Evolutionary conservation across 2,329 filamentous ascomycete genomes (phyloP).

Genomic region (Neofusicoccum sp.): DNA sequence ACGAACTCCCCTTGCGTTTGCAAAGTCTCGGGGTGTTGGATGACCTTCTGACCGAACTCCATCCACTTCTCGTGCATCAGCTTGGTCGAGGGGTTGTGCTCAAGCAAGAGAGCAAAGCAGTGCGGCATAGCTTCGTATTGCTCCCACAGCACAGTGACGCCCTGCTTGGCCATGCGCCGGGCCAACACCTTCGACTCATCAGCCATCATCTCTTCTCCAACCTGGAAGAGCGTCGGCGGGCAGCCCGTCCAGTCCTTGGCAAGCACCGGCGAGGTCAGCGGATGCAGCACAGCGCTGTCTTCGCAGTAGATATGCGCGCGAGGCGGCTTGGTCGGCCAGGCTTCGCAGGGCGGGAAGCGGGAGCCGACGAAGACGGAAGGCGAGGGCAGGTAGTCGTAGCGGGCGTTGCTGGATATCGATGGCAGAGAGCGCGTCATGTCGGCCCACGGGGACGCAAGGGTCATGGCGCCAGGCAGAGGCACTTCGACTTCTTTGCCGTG

Average conservation of each 20-base stretch:
- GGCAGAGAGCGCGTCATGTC: conserved; percentile 69
- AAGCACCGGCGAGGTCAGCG: conserved; percentile 61
- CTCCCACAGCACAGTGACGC: conserved; percentile 65
- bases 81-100: conserved; percentile 27
- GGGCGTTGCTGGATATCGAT: conserved; percentile 54
- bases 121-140: conserved; percentile 84
- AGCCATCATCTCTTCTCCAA: conserved; percentile 71
- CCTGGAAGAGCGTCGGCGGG: conserved; percentile 69
- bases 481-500: conserved; percentile 61
- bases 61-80: conserved; percentile 13
- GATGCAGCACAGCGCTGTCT: conserved; percentile 57
- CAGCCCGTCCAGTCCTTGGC: conserved; percentile 61
- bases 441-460: conserved; percentile 68
- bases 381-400: conserved; percentile 66
- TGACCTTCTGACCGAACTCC: not conserved
- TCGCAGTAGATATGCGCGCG: conserved; percentile 53
- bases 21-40: not conserved
- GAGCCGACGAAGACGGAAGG: conserved; percentile 40
- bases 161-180: conserved; percentile 56
- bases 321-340: conserved; percentile 50
- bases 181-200: conserved; percentile 69
- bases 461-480: conserved; percentile 67
- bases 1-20: conserved; percentile 32
- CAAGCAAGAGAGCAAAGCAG: conserved; percentile 56
- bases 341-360: conserved; percentile 51